A percentile compares a stretch with the other conserved stretches of the same genome.
Conservation (phyloP, 345 rosid genomes). For the Cardiospermum halicacabum region DNA sequence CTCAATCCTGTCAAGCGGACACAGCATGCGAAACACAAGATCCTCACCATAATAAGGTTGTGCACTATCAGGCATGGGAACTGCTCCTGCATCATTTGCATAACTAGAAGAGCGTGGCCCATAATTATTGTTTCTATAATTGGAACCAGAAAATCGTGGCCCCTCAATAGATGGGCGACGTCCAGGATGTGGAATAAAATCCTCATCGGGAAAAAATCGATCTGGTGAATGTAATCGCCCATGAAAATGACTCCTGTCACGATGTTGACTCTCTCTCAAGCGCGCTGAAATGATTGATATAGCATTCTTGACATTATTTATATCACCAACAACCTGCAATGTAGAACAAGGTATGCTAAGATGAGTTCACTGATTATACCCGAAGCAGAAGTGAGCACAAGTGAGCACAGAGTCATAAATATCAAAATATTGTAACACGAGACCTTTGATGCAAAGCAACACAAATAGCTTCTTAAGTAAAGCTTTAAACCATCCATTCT, state of each 20-base stretch:
- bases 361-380: background rate
- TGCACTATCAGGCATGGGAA: slow-evolving; percentile 42
- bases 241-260: slow-evolving; percentile 77
- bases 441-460: background rate
- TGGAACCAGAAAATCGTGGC: slow-evolving; percentile 43
- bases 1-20: slow-evolving; percentile 77
- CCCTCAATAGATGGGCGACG: slow-evolving; percentile 61
- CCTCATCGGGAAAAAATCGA: slow-evolving; percentile 65
- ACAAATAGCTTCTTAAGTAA: background rate
- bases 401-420: too few relatives aligned
- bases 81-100: slow-evolving; percentile 38
- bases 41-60: slow-evolving; percentile 68
- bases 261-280: slow-evolving; percentile 95
- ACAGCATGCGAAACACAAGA: slow-evolving; percentile 83
- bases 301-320: slow-evolving; percentile 75
- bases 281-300: slow-evolving; percentile 69
- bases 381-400: too few relatives aligned
- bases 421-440: background rate
- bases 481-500: background rate
- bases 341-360: slow-evolving; percentile 13
- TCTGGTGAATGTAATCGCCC: slow-evolving; percentile 81
- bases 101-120: slow-evolving; percentile 51
- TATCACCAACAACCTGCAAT: slow-evolving; percentile 82
- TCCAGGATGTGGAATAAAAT: slow-evolving; percentile 53
- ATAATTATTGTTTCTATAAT: slow-evolving; percentile 50